phyloP scores from a whole-genome alignment of 345 rosid species.

The Raphanus raphanistrum region DNA sequence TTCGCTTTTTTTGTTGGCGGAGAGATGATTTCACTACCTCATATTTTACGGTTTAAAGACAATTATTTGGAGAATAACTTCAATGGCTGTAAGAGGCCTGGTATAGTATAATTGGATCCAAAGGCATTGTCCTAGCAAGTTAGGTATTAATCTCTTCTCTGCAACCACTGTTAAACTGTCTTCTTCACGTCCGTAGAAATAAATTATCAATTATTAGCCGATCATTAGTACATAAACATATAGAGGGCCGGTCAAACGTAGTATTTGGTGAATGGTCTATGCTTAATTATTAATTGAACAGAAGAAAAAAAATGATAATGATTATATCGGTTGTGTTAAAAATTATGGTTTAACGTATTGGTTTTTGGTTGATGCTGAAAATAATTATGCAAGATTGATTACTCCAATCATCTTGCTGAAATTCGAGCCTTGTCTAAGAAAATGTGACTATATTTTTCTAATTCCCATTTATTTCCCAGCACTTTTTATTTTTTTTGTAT shows the following conservation, averaged over 20 bases:
- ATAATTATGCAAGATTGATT: not conserved
- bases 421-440: not conserved
- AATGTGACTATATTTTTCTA: not conserved
- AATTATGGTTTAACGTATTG: slow-evolving; percentile 14
- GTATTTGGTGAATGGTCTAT: not conserved
- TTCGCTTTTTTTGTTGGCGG: not conserved
- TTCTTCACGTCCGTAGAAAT: not conserved
- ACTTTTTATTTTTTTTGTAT: not conserved
- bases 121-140: not conserved
- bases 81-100: not conserved
- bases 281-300: not conserved
- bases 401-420: not conserved
- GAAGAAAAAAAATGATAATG: not conserved
- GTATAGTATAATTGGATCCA: slow-evolving; percentile 1
- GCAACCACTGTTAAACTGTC: not conserved
- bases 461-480: too few relatives aligned
- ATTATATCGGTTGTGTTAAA: not conserved
- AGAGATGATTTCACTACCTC: not conserved
- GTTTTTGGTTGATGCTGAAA: slow-evolving; percentile 22
- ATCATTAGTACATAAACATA: slow-evolving; percentile 6
- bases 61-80: not conserved
- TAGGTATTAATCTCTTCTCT: not conserved
- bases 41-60: not conserved
- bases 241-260: not conserved
- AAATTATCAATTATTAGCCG: not conserved